A percentile compares a stretch with the other conserved stretches of the same genome.
phyloP scores from a whole-genome alignment of 1,139 yeast genomes.

The Pichia kudriavzevii region DNA sequence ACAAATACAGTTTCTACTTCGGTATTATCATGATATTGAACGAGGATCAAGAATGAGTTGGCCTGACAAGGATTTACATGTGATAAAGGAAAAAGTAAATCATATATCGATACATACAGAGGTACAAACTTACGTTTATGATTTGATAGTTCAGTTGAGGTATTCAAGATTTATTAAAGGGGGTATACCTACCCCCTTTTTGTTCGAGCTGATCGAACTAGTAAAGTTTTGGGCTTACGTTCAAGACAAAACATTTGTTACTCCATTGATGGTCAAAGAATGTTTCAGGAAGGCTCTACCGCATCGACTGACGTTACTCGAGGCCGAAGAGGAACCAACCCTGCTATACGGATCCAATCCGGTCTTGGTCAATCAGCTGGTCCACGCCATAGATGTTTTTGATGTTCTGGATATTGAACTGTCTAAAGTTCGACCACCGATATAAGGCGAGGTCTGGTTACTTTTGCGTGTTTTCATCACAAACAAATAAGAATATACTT shows the following conservation, averaged over 20 bases:
- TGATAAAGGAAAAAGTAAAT: conserved; percentile 3
- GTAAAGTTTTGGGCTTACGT: conserved; percentile 35
- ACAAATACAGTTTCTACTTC: conserved; percentile 4
- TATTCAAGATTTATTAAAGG: conserved; percentile 42
- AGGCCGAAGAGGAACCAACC: conserved; percentile 41
- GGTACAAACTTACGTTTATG: conserved; percentile 45
- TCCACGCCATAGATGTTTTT: conserved; percentile 37
- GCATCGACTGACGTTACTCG: conserved; percentile 31
- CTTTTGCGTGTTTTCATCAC: not conserved
- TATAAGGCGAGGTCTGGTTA: no score
- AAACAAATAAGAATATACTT: not conserved
- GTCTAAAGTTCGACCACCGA: conserved; percentile 40
- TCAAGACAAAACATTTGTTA: conserved; percentile 35
- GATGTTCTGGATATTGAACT: conserved; percentile 44
- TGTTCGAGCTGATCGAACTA: conserved; percentile 35
- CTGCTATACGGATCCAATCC: conserved; percentile 47
- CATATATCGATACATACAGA: conserved; percentile 33
- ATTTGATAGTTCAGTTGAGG: conserved; percentile 41
- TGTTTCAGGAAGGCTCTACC: conserved; percentile 44
- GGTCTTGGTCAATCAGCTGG: conserved; percentile 33
- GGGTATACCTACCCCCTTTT: conserved; percentile 42
- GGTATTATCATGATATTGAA: conserved; percentile 4
- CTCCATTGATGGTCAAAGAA: conserved; percentile 42
- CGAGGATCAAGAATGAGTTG: not conserved
- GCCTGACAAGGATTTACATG: not conserved